Evolutionary conservation across 306 rosid genomes (phyloP).

Genomic region (Quercus mongolica): DNA sequence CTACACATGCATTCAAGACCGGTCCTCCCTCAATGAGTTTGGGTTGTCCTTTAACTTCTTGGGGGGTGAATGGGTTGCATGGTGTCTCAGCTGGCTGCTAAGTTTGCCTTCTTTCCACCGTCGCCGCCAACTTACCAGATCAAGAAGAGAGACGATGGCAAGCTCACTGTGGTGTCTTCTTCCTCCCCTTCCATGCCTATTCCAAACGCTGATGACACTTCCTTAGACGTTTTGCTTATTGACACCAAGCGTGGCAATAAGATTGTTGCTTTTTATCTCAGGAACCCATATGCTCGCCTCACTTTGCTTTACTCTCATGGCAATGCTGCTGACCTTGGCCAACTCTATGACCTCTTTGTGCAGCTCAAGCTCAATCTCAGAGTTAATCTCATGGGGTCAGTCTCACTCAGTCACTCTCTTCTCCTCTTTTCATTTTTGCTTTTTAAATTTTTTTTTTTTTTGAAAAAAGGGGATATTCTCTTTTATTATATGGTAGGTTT

Average conservation of each 20-base stretch:
- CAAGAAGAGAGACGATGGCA: conserved; percentile 52
- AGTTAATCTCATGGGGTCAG: conserved; percentile 98
- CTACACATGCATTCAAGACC: conserved; percentile 30
- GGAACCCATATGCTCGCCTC: conserved; percentile 81
- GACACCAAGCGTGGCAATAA: conserved; percentile 79
- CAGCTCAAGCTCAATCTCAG: conserved; percentile 96
- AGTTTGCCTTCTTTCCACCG: conserved; percentile 96
- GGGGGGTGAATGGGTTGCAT: conserved; percentile 86
- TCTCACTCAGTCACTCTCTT: conserved; percentile 48
- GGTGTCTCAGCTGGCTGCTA: conserved; percentile 83
- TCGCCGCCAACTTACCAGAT: conserved; percentile 84
- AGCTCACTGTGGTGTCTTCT: conserved; percentile 65
- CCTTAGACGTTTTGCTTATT: conserved; percentile 69
- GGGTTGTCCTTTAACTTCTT: conserved; percentile 10
- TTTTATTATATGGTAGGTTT: conserved; percentile 7
- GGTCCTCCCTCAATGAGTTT: conserved; percentile 47
- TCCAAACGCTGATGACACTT: conserved; percentile 51
- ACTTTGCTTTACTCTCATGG: conserved; percentile 94
- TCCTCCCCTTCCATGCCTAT: conserved; percentile 41
- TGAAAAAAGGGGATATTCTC: not conserved
- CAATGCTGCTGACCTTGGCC: conserved; percentile 97
- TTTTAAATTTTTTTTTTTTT: not conserved
- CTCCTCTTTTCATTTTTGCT: too few relatives aligned
- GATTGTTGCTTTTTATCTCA: conserved; percentile 85
- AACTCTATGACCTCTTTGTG: conserved; percentile 89